Conservation (phyloP, 2,329 filamentous ascomycete species). For the Claviceps cyperi region DNA sequence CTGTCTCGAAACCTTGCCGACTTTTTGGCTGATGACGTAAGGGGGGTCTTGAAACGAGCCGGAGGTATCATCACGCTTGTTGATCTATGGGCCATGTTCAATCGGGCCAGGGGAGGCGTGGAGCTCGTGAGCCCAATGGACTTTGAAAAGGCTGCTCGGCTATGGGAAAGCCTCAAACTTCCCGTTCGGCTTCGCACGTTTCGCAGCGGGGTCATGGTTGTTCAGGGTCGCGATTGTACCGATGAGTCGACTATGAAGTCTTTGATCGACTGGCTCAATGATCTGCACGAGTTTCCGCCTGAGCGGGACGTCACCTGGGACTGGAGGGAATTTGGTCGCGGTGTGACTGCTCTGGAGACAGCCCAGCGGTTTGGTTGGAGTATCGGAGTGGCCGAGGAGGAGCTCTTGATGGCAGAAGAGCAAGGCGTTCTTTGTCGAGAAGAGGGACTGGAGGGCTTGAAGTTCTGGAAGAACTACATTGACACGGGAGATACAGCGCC, state of each 20-base stretch:
- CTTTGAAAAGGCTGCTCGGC: slow-evolving; percentile 73
- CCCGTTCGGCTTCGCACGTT: slow-evolving; percentile 80
- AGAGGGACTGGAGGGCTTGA: slow-evolving; percentile 77
- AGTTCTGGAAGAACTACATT: slow-evolving; percentile 81
- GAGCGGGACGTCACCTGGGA: slow-evolving; percentile 58
- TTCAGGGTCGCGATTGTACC: slow-evolving; percentile 74
- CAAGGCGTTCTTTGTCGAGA: slow-evolving; percentile 77
- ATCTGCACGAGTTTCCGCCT: slow-evolving; percentile 52
- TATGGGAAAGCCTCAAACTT: slow-evolving; percentile 79
- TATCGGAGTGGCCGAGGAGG: slow-evolving; percentile 86
- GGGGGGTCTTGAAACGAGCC: slow-evolving; percentile 61
- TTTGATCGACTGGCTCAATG: slow-evolving; percentile 62
- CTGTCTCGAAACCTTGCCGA: slow-evolving; percentile 74
- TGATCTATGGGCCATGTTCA: slow-evolving; percentile 90
- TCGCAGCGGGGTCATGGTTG: slow-evolving; percentile 86
- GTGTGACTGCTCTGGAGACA: slow-evolving; percentile 77
- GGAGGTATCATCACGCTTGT: slow-evolving; percentile 83
- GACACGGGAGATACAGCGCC: slow-evolving; percentile 27
- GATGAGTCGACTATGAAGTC: slow-evolving; percentile 79
- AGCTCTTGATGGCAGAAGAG: slow-evolving; percentile 95
- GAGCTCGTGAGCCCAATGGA: slow-evolving; percentile 86
- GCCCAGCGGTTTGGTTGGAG: slow-evolving; percentile 94
- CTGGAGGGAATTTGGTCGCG: slow-evolving; percentile 62
- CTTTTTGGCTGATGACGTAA: slow-evolving; percentile 73
- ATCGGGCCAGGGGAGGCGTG: slow-evolving; percentile 80